Base-by-base conservation (phyloP, 2,329 filamentous ascomycete species). In the Trichocomaceae sp. region DNA sequence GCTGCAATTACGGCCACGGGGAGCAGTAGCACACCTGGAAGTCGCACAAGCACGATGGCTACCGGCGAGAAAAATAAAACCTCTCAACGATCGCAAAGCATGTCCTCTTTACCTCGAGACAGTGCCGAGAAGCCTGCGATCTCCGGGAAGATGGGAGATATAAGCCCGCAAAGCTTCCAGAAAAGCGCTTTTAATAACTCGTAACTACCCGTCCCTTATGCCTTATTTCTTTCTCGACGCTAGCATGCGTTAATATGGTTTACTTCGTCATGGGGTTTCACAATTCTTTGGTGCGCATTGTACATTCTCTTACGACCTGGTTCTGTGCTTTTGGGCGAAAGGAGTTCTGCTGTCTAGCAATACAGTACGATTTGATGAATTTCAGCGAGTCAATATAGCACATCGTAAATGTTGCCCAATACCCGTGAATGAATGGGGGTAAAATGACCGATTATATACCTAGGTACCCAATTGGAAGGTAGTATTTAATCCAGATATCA, bases 91-190 rank as follows among this genome's bases (percentile, higher is more conserved):
- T 60, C 70, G 5, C 63, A 71, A 60, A 70, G 66, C 51, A 58
- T 72, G 19, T 66, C 62, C 6, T 62, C 64, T 5, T 61, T 67
- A 51, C 57, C 63, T 13, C 42, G 48, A 22, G 60, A 55, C 19
- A 56, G 56, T 46, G 61, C 61, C 44, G 75, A 77, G 63, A 75
- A 73, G 42, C 80, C 81, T 1, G 72, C 75, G 59, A 65, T 83
- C 0, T 75, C 77, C 54, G 79, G 81, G 31, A 86, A 85, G 66
- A 77, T 80, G 50, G 81, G 80, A 2, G 84, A 87, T 66, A 82
- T 86, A 59, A 77, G 77, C 15, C 78, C 85, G 5, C 84, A 88
- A 68, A 86, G 83, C 64, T 87, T 88, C 68, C 84, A 87, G 68
- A 86, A 85, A 72, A 83, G 83, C 52, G 80, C 81, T 17, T 87